Conservation (phyloP, 1,284 basidiomycete species). For the Chalciporus sp. region DNA sequence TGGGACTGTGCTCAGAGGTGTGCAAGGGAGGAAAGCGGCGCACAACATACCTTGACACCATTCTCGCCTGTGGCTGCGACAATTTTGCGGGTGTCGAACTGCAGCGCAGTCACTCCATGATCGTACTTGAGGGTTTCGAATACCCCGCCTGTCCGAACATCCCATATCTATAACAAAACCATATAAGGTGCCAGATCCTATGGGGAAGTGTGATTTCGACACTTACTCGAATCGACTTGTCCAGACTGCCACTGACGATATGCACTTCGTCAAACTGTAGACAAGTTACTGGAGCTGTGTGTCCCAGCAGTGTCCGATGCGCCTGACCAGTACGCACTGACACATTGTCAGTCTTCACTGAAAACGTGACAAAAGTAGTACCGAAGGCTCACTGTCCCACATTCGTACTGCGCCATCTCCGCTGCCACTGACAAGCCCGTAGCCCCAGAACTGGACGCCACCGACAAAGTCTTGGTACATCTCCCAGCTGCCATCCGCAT, state of each 20-base stretch:
- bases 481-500: conserved; percentile 89
- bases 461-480: conserved; percentile 98
- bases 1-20: conserved; percentile 1
- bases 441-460: conserved; percentile 98
- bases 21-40: background rate
- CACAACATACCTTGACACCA: conserved; percentile 74
- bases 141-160: conserved; percentile 87
- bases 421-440: conserved; percentile 94
- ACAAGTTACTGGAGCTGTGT: conserved; percentile 92
- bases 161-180: conserved; percentile 77
- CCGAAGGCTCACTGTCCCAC: conserved; percentile 88
- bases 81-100: conserved; percentile 95
- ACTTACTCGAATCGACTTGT: conserved; percentile 89
- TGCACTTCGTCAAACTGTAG: conserved; percentile 97
- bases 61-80: conserved; percentile 94
- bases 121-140: conserved; percentile 93
- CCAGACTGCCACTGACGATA: conserved; percentile 89
- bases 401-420: conserved; percentile 97
- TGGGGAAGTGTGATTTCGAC: conserved; percentile 3
- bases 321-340: conserved; percentile 97
- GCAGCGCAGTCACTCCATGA: conserved; percentile 87
- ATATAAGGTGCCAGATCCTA: conserved; percentile 3
- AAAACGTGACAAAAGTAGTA: background rate
- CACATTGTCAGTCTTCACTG: conserved; percentile 11
- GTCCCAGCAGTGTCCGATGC: conserved; percentile 90